Percentiles rank a stretch among this genome's conserved stretches.
phyloP scores from a whole-genome alignment of 2,329 filamentous ascomycete genomes.

The Nemania sp. region DNA sequence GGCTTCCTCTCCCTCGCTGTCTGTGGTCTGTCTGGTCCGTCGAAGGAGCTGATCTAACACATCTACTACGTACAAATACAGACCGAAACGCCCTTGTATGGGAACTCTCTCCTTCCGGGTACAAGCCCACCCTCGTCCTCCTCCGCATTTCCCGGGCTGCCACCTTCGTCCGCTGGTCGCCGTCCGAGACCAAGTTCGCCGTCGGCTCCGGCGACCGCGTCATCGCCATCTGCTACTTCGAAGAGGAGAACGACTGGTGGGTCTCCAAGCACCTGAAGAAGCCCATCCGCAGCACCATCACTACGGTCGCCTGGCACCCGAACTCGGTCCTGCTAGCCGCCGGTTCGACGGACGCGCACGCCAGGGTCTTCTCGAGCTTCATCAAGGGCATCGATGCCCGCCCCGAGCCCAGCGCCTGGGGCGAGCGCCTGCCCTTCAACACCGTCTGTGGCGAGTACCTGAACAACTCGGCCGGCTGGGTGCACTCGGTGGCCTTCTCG shows the following conservation, averaged over 20 bases:
- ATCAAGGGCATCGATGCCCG: slow-evolving; percentile 93
- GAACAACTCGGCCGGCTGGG: slow-evolving; percentile 97
- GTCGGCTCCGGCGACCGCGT: slow-evolving; percentile 95
- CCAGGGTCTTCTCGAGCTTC: slow-evolving; percentile 92
- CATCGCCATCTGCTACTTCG: slow-evolving; percentile 98
- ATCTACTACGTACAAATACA: slow-evolving; percentile 52
- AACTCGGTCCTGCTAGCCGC: slow-evolving; percentile 96
- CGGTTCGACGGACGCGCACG: slow-evolving; percentile 97
- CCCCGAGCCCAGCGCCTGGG: slow-evolving; percentile 90
- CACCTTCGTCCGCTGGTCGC: slow-evolving; percentile 97
- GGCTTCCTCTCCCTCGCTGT: slow-evolving; percentile 24
- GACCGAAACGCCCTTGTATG: slow-evolving; percentile 98
- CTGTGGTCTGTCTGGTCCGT: too few species aligned
- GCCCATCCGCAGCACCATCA: slow-evolving; percentile 97
- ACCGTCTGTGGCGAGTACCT: slow-evolving; percentile 97
- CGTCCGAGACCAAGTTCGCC: slow-evolving; percentile 96
- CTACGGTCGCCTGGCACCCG: slow-evolving; percentile 94
- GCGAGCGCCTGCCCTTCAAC: slow-evolving; percentile 95
- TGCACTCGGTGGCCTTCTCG: slow-evolving; percentile 93
- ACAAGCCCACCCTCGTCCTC: slow-evolving; percentile 96
- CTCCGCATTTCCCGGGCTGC: slow-evolving; percentile 97
- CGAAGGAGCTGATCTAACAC: slow-evolving; percentile 11
- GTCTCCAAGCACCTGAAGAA: slow-evolving; percentile 99
- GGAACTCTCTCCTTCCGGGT: slow-evolving; percentile 91
- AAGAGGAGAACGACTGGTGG: slow-evolving; percentile 99